These are phyloP conservation scores for Coniochaeta prunicola DNA, from an alignment of 2,329 filamentous ascomycete species.

Conservation along the genomic window DNA sequence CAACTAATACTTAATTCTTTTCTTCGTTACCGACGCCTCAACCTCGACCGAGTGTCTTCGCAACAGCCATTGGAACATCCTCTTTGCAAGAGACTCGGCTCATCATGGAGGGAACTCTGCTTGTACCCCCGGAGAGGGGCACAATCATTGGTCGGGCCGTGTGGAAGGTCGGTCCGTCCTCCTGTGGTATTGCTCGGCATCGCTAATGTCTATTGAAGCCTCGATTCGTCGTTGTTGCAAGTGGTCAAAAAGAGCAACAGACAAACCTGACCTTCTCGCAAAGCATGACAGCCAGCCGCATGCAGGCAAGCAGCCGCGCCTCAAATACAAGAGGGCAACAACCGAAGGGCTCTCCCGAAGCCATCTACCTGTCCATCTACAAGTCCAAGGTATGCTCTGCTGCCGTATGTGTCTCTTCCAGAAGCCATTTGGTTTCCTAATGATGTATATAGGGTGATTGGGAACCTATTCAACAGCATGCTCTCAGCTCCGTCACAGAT, in stretches of 20 bases:
- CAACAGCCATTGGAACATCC: neutral
- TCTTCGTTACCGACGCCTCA: neutral
- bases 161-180: conserved; percentile 38
- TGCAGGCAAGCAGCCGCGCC: conserved; percentile 24
- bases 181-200: neutral
- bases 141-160: conserved; percentile 42
- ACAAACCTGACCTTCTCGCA: conserved; percentile 31
- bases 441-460: conserved; percentile 37
- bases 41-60: neutral
- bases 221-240: conserved; percentile 52
- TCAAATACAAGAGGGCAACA: conserved; percentile 25
- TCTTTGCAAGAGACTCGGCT: neutral
- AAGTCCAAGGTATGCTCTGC: conserved; percentile 43
- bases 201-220: conserved; percentile 27
- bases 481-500: conserved; percentile 43
- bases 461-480: conserved; percentile 47
- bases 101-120: conserved; percentile 41
- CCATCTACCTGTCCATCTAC: conserved; percentile 44
- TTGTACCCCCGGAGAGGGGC: conserved; percentile 43
- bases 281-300: conserved; percentile 28
- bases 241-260: conserved; percentile 27
- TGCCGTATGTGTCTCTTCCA: neutral
- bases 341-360: conserved; percentile 23
- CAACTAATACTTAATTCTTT: conserved; percentile 12
- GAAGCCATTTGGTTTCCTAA: conserved; percentile 9